A percentile compares a stretch with the other conserved stretches of the same genome.
Conservation (phyloP, 2,329 filamentous ascomycete genomes). For the Aspergillus tamarii region DNA sequence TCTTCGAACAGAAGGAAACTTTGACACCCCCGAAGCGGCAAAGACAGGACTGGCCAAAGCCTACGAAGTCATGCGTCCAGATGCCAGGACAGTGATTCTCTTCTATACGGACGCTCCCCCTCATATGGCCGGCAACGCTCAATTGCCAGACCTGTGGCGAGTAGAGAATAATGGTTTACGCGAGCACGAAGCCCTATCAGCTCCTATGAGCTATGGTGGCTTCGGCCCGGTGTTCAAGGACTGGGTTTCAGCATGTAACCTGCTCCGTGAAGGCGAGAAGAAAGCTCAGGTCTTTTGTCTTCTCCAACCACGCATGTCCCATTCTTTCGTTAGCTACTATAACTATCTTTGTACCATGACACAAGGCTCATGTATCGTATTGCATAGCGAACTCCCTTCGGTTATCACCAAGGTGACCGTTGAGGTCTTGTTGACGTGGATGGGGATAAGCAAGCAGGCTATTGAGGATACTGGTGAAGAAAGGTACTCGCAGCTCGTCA, state of each 20-base stretch:
- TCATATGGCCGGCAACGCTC: slow-evolving; percentile 37
- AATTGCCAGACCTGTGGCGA: not conserved
- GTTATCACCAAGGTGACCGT: slow-evolving; percentile 49
- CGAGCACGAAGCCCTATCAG: not conserved
- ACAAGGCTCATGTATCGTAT: slow-evolving; percentile 44
- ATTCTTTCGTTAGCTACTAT: slow-evolving; percentile 34
- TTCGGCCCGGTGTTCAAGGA: slow-evolving; percentile 46
- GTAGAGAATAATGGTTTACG: not conserved
- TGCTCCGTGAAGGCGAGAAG: slow-evolving; percentile 34
- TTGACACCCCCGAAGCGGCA: slow-evolving; percentile 53
- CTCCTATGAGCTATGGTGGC: slow-evolving; percentile 32
- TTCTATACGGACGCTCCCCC: slow-evolving; percentile 55
- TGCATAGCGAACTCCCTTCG: slow-evolving; percentile 27
- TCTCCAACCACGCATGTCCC: slow-evolving; percentile 31
- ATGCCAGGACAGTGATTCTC: slow-evolving; percentile 54
- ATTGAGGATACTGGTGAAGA: not conserved
- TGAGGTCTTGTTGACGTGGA: slow-evolving; percentile 49
- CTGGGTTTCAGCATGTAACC: slow-evolving; percentile 47
- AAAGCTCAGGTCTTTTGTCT: slow-evolving; percentile 49
- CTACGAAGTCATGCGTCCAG: slow-evolving; percentile 51
- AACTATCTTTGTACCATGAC: slow-evolving; percentile 49
- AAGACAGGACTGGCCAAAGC: slow-evolving; percentile 55
- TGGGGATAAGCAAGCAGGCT: slow-evolving; percentile 34
- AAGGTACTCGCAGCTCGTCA: not conserved
- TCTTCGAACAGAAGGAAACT: slow-evolving; percentile 40